A percentile compares a stretch with the other conserved stretches of the same genome.
These are phyloP conservation scores for Beta vulgaris DNA, from an alignment of 148 eudicot species.

Conservation along the genomic window DNA sequence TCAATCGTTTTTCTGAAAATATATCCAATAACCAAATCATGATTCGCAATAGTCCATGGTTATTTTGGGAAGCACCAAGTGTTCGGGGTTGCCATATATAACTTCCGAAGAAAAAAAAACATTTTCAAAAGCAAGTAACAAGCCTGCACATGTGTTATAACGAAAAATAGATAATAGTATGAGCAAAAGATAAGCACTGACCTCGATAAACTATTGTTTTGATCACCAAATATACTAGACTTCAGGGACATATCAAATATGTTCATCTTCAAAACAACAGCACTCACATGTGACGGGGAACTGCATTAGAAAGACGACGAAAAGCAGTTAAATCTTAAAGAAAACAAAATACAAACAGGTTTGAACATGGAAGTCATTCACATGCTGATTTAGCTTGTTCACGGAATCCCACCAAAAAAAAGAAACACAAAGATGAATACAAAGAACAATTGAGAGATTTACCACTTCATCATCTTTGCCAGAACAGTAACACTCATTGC, in stretches of 20 bases:
- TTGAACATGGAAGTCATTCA: background rate
- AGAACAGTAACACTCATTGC: conserved; percentile 68
- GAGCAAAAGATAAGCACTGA: conserved; percentile 26
- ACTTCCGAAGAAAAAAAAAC: no score
- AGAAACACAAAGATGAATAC: background rate
- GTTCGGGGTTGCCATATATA: no score
- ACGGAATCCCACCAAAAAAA: background rate
- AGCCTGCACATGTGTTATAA: background rate
- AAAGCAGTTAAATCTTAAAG: conserved; percentile 15
- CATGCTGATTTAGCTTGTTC: background rate
- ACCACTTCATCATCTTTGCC: conserved; percentile 89
- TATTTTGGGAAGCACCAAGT: no score
- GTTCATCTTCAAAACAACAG: conserved; percentile 54
- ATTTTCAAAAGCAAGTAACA: background rate
- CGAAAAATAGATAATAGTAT: background rate
- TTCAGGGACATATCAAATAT: conserved; percentile 70
- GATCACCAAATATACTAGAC: conserved; percentile 48
- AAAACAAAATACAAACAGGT: conserved; percentile 3
- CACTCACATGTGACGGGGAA: conserved; percentile 65
- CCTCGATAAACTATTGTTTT: conserved; percentile 60
- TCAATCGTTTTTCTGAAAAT: no score
- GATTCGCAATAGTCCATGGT: no score
- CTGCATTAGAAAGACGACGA: conserved; percentile 41
- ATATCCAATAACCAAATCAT: no score
- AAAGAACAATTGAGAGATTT: conserved; percentile 19